Evolutionary conservation across 352 stramenopile genomes (phyloP).

Genomic region (Globisporangium paddicum): DNA sequence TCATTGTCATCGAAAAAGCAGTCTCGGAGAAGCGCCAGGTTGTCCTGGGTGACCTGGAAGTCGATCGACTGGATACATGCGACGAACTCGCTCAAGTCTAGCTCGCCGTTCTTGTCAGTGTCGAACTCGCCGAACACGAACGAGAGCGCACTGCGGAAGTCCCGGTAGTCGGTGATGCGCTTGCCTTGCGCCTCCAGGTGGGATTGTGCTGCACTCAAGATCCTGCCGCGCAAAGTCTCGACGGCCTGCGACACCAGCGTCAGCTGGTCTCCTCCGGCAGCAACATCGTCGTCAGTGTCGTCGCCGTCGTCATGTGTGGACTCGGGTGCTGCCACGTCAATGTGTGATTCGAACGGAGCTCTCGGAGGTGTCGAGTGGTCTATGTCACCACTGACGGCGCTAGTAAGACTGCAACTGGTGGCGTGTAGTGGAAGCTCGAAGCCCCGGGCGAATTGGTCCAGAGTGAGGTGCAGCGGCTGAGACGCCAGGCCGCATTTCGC

Average conservation of each 20-base stretch:
- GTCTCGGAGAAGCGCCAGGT: constrained; percentile 44
- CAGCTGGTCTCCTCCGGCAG: constrained; percentile 28
- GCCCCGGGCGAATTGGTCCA: constrained; percentile 45
- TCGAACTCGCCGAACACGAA: constrained; percentile 58
- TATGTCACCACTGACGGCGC: neutral
- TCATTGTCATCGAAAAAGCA: constrained; percentile 35
- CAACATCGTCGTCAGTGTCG: neutral
- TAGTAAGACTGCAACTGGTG: too few relatives aligned
- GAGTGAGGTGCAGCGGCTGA: constrained; percentile 36
- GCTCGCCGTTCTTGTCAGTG: constrained; percentile 38
- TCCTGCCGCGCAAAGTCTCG: constrained; percentile 24
- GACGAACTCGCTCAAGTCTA: constrained; percentile 50
- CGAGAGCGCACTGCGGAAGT: constrained; percentile 47
- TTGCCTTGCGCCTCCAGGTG: constrained; percentile 25
- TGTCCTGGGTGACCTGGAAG: constrained; percentile 32
- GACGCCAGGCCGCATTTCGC: constrained; percentile 33
- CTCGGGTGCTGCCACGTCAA: neutral
- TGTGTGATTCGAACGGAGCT: neutral
- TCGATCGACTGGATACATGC: constrained; percentile 46
- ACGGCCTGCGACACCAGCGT: constrained; percentile 18
- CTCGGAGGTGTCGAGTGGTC: neutral
- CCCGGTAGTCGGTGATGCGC: constrained; percentile 29
- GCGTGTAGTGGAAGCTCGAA: constrained; percentile 32
- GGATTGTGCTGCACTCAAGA: constrained; percentile 33
- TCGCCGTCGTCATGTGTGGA: neutral